Evolutionary conservation across 2,329 filamentous ascomycete species (phyloP).

Genomic region (Cercospora sp.): DNA sequence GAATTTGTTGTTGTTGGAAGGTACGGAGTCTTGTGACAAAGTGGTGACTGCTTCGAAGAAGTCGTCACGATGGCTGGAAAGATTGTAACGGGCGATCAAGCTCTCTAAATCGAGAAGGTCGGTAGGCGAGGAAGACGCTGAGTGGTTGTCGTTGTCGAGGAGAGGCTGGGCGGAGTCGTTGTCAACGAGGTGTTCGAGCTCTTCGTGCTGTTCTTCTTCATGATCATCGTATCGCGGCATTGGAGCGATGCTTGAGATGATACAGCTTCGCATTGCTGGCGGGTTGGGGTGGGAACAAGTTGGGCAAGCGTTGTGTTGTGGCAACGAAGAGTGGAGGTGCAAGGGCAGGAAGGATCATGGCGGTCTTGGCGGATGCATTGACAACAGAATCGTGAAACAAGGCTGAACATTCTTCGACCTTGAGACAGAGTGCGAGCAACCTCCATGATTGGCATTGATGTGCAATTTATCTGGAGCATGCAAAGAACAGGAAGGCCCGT

Average conservation of each 20-base stretch:
- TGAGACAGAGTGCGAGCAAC: background rate
- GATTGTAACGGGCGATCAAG: constrained; percentile 31
- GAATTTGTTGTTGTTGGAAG: background rate
- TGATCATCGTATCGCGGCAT: background rate
- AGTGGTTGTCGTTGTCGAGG: background rate
- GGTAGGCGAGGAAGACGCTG: background rate
- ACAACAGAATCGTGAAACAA: background rate
- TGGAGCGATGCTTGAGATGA: background rate
- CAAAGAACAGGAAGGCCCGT: background rate
- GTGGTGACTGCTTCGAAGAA: background rate
- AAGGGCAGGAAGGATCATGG: background rate
- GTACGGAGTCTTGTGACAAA: background rate
- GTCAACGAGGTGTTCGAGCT: background rate
- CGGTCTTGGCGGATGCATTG: background rate
- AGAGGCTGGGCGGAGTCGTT: background rate
- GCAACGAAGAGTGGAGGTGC: background rate
- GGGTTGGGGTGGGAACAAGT: background rate
- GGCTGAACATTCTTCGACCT: background rate
- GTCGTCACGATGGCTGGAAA: constrained; percentile 48
- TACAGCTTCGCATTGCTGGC: background rate
- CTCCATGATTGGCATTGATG: background rate
- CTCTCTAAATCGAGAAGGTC: background rate
- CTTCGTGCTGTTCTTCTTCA: background rate
- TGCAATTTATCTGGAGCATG: background rate
- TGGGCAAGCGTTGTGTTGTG: background rate